phyloP scores from a whole-genome alignment of 129 eudicot species.

The Apium graveolens region DNA sequence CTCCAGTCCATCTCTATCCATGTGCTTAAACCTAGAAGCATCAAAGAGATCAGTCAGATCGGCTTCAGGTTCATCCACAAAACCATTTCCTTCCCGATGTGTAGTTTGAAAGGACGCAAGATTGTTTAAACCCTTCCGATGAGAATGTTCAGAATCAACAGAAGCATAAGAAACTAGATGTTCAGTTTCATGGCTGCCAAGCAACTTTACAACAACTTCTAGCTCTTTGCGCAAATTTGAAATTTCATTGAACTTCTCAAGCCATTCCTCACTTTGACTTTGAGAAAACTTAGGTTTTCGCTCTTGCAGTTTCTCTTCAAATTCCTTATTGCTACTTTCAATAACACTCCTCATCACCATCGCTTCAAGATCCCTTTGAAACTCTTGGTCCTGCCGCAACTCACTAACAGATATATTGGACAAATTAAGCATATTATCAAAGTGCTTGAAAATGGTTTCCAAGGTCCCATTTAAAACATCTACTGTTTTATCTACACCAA shows the following conservation, averaged over 20 bases:
- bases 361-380: conserved; percentile 43
- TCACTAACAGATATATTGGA: conserved; percentile 32
- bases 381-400: conserved; percentile 29
- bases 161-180: conserved; percentile 54
- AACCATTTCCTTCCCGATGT: conserved; percentile 53
- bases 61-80: conserved; percentile 27
- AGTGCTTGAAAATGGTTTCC: conserved; percentile 33
- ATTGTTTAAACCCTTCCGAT: conserved; percentile 36
- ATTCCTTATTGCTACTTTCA: conserved; percentile 35
- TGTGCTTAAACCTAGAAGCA: conserved; percentile 44
- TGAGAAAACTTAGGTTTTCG: conserved; percentile 19
- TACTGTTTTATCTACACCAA: conserved; percentile 26
- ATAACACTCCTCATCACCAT: conserved; percentile 40
- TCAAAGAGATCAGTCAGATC: conserved; percentile 49
- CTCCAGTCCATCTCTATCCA: conserved; percentile 42
- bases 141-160: conserved; percentile 45
- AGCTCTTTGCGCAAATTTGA: conserved; percentile 45
- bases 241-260: conserved; percentile 46
- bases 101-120: conserved; percentile 26
- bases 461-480: conserved; percentile 34
- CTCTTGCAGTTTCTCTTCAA: conserved; percentile 31
- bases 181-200: conserved; percentile 42
- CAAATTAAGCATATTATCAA: conserved; percentile 32
- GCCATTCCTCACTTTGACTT: conserved; percentile 33
- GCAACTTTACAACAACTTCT: conserved; percentile 46